Percentiles rank a stretch among this genome's conserved stretches.
These are phyloP conservation scores for Ochetophila trinervis DNA, from an alignment of 306 rosid species.

Conservation along the genomic window DNA sequence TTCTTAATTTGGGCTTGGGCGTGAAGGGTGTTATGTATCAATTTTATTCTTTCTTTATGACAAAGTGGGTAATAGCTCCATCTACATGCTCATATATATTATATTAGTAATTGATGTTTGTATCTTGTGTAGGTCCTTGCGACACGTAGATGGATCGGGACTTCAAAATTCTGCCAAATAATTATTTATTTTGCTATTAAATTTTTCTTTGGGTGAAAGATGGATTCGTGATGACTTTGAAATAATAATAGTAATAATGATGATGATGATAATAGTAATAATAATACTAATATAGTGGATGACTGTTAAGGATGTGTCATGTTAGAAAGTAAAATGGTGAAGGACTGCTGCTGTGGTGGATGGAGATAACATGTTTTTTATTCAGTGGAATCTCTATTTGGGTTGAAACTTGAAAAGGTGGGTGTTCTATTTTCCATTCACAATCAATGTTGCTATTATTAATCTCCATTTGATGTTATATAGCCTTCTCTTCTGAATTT, in stretches of 20 bases:
- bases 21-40: background rate
- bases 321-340: slow-evolving; percentile 26
- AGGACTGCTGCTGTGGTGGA: slow-evolving; percentile 35
- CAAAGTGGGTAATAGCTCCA: background rate
- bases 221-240: slow-evolving; percentile 32
- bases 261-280: slow-evolving; percentile 30
- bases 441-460: background rate
- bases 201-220: slow-evolving; percentile 32
- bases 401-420: background rate
- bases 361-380: slow-evolving; percentile 21
- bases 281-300: slow-evolving; percentile 34
- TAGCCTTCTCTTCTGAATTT: too few species aligned
- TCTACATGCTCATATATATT: background rate
- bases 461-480: too few species aligned
- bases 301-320: slow-evolving; percentile 16
- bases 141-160: slow-evolving; percentile 41
- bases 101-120: slow-evolving; percentile 11
- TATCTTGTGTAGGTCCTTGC: slow-evolving; percentile 52
- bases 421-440: background rate
- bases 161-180: slow-evolving; percentile 34
- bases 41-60: background rate
- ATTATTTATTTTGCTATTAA: slow-evolving; percentile 34
- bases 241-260: slow-evolving; percentile 23
- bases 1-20: too few species aligned
- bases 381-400: slow-evolving; percentile 14